Percentiles rank a stretch among this genome's conserved stretches.
phyloP scores from a whole-genome alignment of 345 rosid species.

The Eucalyptus microcorys region DNA sequence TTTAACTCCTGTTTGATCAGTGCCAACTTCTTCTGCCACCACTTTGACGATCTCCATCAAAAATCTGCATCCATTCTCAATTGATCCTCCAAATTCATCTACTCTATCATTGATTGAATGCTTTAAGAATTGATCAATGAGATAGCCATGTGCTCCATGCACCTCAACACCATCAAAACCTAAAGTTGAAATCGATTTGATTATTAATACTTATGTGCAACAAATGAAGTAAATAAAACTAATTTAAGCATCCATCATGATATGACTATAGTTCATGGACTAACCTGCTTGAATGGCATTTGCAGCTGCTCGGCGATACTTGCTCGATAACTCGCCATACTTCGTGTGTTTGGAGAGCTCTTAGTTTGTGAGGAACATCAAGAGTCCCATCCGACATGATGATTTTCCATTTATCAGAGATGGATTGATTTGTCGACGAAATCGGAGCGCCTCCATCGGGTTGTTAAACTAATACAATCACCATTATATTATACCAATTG shows the following conservation, averaged over 20 bases:
- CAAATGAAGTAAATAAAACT: background rate
- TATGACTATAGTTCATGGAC: background rate
- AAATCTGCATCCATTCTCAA: background rate
- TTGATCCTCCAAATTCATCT: background rate
- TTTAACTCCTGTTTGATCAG: background rate
- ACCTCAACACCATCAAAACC: conserved; percentile 2
- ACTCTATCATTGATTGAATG: background rate
- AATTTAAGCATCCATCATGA: background rate
- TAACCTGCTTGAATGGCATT: background rate
- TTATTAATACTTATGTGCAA: background rate
- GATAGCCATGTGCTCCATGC: background rate
- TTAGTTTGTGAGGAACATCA: too few species aligned
- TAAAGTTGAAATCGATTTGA: background rate
- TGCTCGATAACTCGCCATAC: too few species aligned
- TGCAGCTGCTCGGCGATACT: too few species aligned
- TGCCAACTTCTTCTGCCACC: background rate
- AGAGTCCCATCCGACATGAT: too few species aligned
- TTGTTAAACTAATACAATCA: too few species aligned
- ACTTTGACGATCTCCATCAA: background rate
- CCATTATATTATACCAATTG: too few species aligned
- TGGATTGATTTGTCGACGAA: too few species aligned
- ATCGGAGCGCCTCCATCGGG: too few species aligned
- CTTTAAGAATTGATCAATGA: conserved; percentile 4
- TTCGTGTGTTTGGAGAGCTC: too few species aligned
- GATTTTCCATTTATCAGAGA: too few species aligned